Evolutionary conservation across 164 flowering plant genomes (phyloP), one percentile per base, ranked within the genome.

Genomic region (Warburgia ugandensis): DNA sequence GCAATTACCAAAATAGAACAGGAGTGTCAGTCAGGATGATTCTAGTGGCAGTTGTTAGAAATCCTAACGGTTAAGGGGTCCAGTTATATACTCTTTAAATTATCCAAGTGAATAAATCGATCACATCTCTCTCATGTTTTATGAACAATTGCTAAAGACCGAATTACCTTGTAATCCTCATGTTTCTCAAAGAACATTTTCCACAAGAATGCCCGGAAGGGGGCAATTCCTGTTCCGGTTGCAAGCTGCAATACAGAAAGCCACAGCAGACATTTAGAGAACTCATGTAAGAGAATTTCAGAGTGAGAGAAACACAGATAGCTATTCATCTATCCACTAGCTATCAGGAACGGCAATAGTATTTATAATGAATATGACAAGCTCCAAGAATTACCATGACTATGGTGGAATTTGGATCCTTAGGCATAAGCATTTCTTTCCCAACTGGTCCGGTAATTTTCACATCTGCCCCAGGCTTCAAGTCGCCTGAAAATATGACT

Each of bases 381-480:
- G 13, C 20, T 29, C 16, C 32, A 54, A 13, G 28, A 6, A 12
- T 27, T 71, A 92, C 99, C 99, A 86, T 92, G 22, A 92, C 63
- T 49, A 92, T 28, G 0, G 94, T 92, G 32, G 97, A 89, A 69
- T 80, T 84, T 5, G 94, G 97, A 64, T 92, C 97, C 58, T 70
- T 74, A 3, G 99, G 97, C 99, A 92, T 84, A 48, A 88, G 92
- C 95, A 92, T 92, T 72, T 88, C 99, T 73, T 88, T 92, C 55
- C 99, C 99, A 47, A 88, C 94, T 9, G 99, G 99, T 50, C 99
- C 99, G 4, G 99, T 92, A 2, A 92, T 59, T 63, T 70, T 79
- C 38, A 84, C 95, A 43, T 84, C 94, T 41, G 79, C 30, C 6
- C 97, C 99, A 23, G 99, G 89, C 56, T 80, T 88, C 84, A 92